Base-by-base conservation (phyloP, 1,284 basidiomycete genomes). In the Rhizopogon hawkerae region DNA sequence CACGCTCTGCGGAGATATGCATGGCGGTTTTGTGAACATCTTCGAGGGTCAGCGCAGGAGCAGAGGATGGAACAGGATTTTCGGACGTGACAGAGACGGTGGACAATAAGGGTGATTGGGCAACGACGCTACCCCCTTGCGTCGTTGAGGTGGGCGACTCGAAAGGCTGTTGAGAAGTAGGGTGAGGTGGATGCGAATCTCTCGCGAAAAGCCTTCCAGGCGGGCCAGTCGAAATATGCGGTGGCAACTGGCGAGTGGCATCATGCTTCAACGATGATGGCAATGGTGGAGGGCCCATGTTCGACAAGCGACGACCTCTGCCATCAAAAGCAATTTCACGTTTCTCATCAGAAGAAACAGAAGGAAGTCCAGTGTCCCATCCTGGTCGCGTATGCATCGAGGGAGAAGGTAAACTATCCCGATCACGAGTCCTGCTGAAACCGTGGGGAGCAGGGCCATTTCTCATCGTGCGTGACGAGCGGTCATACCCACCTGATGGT, bases 1-100 rank as follows among this genome's bases (percentile, higher is more conserved):
- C 93, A 46, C 92, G 79, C 58, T 91, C 92, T 2, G 92, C 93
- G 3, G 91, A 91, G 49, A 72, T 79, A 55, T 92, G 90, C 92
- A 97, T 95, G 43, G 90, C 78, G 37, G 83, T 82, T 57, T 89
- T 89, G 56, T 88, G 81, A 7, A 76, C 74, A 54, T 83, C 83
- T 48, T 91, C 84, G 37, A 87, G 62, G 57, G 87, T 85, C n/a
- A 75, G 64, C 7, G 57, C 63, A 39, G 74, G 63, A 11, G 68
- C 53, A 4, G 63, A 55, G 2, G 69, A 54, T 23, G 66, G 57
- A 3, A 66, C 55, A 8, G 74, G 69, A 16, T 68, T 63, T 46
- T 65, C 65, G 18, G 64, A 53, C 7, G 29, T 43, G 16, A 43
- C 29, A 18, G 41, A 43, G 16, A 43, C 18, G 5, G 29, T 43